Base-by-base conservation (phyloP, 1,284 basidiomycete species). In the Gastroboletus turbinatus region DNA sequence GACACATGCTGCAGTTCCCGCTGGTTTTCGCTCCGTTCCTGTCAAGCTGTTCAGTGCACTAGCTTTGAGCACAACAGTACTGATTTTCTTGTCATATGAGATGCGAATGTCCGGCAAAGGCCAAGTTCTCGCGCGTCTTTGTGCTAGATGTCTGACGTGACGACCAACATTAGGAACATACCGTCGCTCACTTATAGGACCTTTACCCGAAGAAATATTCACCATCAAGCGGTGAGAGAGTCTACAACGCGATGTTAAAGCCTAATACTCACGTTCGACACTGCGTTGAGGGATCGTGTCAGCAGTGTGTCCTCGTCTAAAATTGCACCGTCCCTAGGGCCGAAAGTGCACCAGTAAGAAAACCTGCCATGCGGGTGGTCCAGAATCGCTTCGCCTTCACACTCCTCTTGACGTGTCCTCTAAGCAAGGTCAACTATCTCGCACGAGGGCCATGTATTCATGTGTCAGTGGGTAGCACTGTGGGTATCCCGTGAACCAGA, bases 211-310 rank as follows among this genome's bases (percentile, higher is more conserved):
- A 38, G 46, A 43, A 55, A 47, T 49, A 9, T 42, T 43, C 36
- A 52, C 46, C 30, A 40, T 40, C 56, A 67, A 57, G 52, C 54
- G 64, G 54, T 70, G 66, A 57, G 60, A 65, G 57, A 53, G 45
- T 44, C 35, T 21, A 46, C 46, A 47, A 5, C 14, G 10, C n/a
- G 64, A 56, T 64, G 62, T 50, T 63, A 63, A 66, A 60, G 58
- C 32, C 44, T 61, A 64, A 57, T 27, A 55, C 52, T 61, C 50
- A 54, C 50, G 50, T 45, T 43, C 32, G 44, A 44, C 38, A 42
- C 36, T 19, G 29, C 21, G n/a, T 30, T 36, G 44, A 50, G n/a
- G 39, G 40, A 29, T 46, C 45, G 40, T 60, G 52, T 54, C 51
- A 30, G 33, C 49, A 30, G 33, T 32, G 35, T 52, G 44, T 45